Conservation (phyloP, 768 basidiomycete genomes). For the Lentinula lateritia region DNA sequence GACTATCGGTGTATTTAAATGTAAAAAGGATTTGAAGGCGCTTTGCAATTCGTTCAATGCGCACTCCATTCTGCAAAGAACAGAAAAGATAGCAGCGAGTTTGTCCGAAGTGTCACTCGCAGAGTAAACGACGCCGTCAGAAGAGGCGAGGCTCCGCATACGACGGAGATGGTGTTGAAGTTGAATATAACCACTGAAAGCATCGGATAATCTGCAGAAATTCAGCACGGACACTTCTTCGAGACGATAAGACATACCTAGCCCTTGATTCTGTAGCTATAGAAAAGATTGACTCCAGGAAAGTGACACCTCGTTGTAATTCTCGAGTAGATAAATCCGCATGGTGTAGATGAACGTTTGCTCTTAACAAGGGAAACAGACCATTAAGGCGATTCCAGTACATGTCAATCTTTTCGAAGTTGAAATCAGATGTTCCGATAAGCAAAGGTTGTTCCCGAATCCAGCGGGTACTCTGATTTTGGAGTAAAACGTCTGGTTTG, state of each 20-base stretch:
- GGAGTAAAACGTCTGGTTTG: conserved; percentile 61
- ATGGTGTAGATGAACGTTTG: conserved; percentile 64
- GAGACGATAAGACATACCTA: conserved; percentile 42
- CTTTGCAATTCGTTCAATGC: conserved; percentile 22
- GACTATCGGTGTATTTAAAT: not conserved
- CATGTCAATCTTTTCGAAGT: conserved; percentile 37
- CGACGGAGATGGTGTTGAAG: conserved; percentile 22
- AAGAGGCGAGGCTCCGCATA: conserved; percentile 19
- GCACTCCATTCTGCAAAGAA: conserved; percentile 8
- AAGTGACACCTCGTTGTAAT: conserved; percentile 68
- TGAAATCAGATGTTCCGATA: conserved; percentile 13
- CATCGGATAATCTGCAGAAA: conserved; percentile 24
- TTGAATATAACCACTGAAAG: conserved; percentile 16
- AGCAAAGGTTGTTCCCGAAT: conserved; percentile 57
- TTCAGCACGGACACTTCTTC: not conserved
- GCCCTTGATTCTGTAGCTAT: conserved; percentile 58
- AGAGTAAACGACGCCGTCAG: conserved; percentile 10
- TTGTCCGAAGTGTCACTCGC: not conserved
- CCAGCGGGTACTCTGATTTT: conserved; percentile 52
- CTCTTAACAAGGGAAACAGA: conserved; percentile 61
- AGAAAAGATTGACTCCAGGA: conserved; percentile 75
- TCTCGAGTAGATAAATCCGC: conserved; percentile 83
- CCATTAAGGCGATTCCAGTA: conserved; percentile 64
- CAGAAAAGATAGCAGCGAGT: not conserved
- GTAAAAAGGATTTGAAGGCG: conserved; percentile 18